Percentiles rank a stretch among this genome's conserved stretches.
Evolutionary conservation across 805 yeast species (phyloP).

Genomic region (Blastobotrys mokoenaii): DNA sequence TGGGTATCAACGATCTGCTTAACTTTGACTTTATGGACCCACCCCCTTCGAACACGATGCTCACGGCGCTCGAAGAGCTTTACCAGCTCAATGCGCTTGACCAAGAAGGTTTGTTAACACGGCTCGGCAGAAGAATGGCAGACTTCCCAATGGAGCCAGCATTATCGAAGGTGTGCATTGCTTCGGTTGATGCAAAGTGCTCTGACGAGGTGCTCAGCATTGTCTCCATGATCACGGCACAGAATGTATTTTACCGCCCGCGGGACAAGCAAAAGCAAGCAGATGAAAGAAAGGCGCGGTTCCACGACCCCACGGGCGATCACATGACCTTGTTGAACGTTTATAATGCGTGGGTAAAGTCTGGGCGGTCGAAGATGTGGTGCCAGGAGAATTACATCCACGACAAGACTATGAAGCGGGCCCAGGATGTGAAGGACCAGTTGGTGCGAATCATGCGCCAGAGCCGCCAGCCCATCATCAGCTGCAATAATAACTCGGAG

Average conservation of each 20-base stretch:
- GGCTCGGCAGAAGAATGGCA: conserved; percentile 76
- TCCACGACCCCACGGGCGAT: conserved; percentile 57
- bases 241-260: conserved; percentile 62
- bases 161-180: conserved; percentile 65
- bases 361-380: conserved; percentile 67
- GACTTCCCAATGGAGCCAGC: conserved; percentile 90
- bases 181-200: conserved; percentile 54
- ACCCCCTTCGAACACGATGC: conserved; percentile 66
- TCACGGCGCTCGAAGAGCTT: conserved; percentile 70
- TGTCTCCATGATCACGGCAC: conserved; percentile 77
- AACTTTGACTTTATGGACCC: conserved; percentile 87
- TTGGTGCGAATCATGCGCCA: conserved; percentile 40
- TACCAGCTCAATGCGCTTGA: conserved; percentile 84
- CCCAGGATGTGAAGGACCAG: conserved; percentile 64
- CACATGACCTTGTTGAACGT: conserved; percentile 68
- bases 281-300: conserved; percentile 50
- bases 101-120: conserved; percentile 67
- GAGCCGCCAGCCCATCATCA: conserved; percentile 23
- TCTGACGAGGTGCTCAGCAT: conserved; percentile 63
- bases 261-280: conserved; percentile 54
- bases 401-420: conserved; percentile 60
- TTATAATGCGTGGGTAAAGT: conserved; percentile 67
- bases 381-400: conserved; percentile 79
- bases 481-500: conserved; percentile 27
- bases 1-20: conserved; percentile 77